Evolutionary conservation across 306 rosid genomes (phyloP).

Genomic region (Inga laurina): DNA sequence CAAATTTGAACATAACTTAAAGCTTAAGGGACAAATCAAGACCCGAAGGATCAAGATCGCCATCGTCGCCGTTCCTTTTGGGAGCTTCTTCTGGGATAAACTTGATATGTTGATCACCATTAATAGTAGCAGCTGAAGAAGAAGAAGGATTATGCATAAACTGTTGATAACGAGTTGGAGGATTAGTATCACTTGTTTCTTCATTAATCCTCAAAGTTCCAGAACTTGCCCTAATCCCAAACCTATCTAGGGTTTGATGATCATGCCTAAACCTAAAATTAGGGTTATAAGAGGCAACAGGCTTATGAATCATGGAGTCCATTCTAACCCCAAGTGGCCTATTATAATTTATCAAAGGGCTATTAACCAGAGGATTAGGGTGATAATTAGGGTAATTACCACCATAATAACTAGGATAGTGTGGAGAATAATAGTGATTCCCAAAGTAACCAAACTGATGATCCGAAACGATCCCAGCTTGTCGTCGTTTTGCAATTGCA

Average conservation of each 20-base stretch:
- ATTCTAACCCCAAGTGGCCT: slow-evolving; percentile 51
- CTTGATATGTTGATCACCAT: neutral
- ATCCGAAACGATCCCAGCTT: slow-evolving; percentile 40
- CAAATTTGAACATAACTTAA: neutral
- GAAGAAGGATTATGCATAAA: slow-evolving; percentile 17
- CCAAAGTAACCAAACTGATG: slow-evolving; percentile 30
- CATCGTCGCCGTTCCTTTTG: slow-evolving; percentile 8
- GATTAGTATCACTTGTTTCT: neutral
- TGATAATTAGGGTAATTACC: slow-evolving; percentile 28
- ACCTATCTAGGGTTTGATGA: slow-evolving; percentile 5
- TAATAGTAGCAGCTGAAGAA: neutral
- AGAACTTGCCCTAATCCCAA: neutral
- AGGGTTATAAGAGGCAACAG: slow-evolving; percentile 22
- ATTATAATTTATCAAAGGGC: slow-evolving; percentile 36
- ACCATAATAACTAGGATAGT: slow-evolving; percentile 32
- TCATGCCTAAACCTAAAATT: slow-evolving; percentile 4
- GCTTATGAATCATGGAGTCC: slow-evolving; percentile 71
- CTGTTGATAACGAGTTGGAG: neutral
- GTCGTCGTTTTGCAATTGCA: slow-evolving; percentile 65
- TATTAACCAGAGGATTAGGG: neutral
- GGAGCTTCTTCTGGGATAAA: slow-evolving; percentile 1
- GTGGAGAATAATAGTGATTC: neutral
- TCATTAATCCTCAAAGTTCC: neutral
- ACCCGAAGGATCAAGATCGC: slow-evolving; percentile 5
- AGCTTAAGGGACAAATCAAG: slow-evolving; percentile 68